Evolutionary conservation across 352 stramenopile genomes (phyloP).

Genomic region (Globisporangium megalacanthum): DNA sequence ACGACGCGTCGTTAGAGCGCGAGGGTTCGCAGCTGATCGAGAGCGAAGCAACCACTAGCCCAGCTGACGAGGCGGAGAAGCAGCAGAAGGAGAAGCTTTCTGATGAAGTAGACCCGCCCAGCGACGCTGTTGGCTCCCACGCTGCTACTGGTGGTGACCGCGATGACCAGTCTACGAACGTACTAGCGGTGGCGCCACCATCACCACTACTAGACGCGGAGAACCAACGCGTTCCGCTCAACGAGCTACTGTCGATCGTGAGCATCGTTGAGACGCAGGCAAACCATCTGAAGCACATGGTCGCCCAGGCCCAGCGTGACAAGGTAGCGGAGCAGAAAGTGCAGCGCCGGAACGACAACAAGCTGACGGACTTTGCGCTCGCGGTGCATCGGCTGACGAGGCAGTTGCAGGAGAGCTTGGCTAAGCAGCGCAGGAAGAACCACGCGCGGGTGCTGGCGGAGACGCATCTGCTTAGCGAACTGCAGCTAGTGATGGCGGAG

Average conservation of each 20-base stretch:
- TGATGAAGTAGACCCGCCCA: too few species aligned
- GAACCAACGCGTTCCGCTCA: background rate
- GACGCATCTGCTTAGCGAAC: too few species aligned
- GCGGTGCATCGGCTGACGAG: background rate
- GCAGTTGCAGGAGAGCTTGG: background rate
- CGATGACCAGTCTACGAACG: background rate
- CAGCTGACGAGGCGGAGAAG: background rate
- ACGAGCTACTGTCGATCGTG: background rate
- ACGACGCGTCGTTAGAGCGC: background rate
- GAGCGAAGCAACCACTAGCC: background rate
- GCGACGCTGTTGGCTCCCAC: too few species aligned
- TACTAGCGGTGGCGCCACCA: too few species aligned
- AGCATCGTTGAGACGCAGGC: background rate
- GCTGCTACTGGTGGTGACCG: background rate
- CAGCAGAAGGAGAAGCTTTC: background rate
- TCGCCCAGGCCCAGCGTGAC: background rate
- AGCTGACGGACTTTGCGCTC: background rate
- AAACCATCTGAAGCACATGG: conserved; percentile 1
- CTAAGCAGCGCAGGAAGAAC: too few species aligned
- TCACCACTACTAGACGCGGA: background rate
- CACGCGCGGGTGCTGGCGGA: too few species aligned
- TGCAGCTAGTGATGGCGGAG: too few species aligned
- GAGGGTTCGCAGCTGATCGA: background rate
- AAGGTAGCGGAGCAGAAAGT: background rate
- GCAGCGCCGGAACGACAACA: background rate